phyloP scores from a whole-genome alignment of 805 yeast genomes.

The Saccharomycopsis vini region DNA sequence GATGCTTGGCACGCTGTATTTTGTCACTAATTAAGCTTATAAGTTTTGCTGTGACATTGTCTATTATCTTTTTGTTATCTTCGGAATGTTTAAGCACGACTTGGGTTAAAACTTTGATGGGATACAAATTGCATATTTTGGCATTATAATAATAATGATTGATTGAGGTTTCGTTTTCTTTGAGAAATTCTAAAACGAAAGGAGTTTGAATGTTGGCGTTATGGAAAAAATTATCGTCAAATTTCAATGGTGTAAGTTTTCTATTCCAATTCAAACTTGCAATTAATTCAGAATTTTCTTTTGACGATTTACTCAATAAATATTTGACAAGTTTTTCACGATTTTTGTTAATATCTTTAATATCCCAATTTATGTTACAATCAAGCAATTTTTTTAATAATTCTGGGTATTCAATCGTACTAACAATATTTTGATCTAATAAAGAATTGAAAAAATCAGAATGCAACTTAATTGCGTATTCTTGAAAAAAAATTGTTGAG shows the following conservation, averaged over 20 bases:
- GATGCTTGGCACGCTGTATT: not conserved
- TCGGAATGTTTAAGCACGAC: slow-evolving; percentile 12
- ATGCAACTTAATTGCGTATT: not conserved
- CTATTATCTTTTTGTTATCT: slow-evolving; percentile 1
- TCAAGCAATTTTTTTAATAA: slow-evolving; percentile 2
- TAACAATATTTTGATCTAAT: not conserved
- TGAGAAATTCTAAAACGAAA: not conserved
- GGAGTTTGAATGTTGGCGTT: not conserved
- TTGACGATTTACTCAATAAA: slow-evolving; percentile 3
- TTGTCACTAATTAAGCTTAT: not conserved
- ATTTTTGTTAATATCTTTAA: not conserved
- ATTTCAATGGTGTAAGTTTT: not conserved
- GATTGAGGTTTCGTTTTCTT: not conserved
- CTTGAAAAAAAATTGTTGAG: not conserved
- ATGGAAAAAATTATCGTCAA: not conserved
- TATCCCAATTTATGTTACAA: slow-evolving; percentile 9
- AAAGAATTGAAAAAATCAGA: not conserved
- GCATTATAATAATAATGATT: slow-evolving; percentile 6
- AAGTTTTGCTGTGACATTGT: slow-evolving; percentile 6
- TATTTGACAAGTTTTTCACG: slow-evolving; percentile 3
- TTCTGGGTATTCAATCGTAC: not conserved
- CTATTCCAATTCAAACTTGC: slow-evolving; percentile 9
- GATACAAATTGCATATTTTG: slow-evolving; percentile 11
- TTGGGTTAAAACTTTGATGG: slow-evolving; percentile 2
- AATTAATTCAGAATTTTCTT: slow-evolving; percentile 7